These are phyloP conservation scores for Psidium guajava DNA, from an alignment of 345 rosid genomes.

Conservation along the genomic window DNA sequence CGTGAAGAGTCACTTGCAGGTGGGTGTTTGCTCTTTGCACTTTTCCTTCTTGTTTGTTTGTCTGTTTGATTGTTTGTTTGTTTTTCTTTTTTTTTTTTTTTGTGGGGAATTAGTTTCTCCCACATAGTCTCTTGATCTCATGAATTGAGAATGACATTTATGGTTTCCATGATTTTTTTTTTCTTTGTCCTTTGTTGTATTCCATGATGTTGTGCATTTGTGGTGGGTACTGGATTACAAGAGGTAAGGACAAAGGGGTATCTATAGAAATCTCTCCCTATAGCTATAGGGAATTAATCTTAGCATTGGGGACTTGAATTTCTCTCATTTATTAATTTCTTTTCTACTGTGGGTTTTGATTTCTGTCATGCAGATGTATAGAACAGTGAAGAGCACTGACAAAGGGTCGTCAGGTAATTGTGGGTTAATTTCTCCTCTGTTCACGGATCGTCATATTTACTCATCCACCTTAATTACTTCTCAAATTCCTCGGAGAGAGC, in stretches of 20 bases:
- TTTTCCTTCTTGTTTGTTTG: slow-evolving; percentile 11
- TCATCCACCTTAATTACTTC: not conserved
- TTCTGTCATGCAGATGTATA: slow-evolving; percentile 83
- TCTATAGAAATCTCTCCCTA: slow-evolving; percentile 1
- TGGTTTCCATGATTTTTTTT: not conserved
- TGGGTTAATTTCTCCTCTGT: not conserved
- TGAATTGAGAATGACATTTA: not conserved
- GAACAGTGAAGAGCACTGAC: slow-evolving; percentile 97
- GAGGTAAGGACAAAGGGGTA: slow-evolving; percentile 41
- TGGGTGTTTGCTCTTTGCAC: slow-evolving; percentile 13
- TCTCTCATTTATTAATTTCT: slow-evolving; percentile 1
- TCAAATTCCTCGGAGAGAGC: not conserved
- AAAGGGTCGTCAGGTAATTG: slow-evolving; percentile 55
- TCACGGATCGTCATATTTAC: not conserved
- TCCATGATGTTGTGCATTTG: slow-evolving; percentile 4
- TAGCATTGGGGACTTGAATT: slow-evolving; percentile 19
- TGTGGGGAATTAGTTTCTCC: not conserved
- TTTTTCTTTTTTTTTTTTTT: not conserved
- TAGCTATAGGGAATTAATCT: slow-evolving; percentile 5
- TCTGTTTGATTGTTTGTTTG: no score
- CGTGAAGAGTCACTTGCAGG: slow-evolving; percentile 99
- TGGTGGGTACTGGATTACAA: slow-evolving; percentile 12
- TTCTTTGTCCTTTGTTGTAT: not conserved
- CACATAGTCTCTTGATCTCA: not conserved
- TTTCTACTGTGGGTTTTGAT: slow-evolving; percentile 8